A percentile compares a stretch with the other conserved stretches of the same genome.
Conservation (phyloP, 2,329 filamentous ascomycete species). For the Phaeosphaeriaceae sp. region DNA sequence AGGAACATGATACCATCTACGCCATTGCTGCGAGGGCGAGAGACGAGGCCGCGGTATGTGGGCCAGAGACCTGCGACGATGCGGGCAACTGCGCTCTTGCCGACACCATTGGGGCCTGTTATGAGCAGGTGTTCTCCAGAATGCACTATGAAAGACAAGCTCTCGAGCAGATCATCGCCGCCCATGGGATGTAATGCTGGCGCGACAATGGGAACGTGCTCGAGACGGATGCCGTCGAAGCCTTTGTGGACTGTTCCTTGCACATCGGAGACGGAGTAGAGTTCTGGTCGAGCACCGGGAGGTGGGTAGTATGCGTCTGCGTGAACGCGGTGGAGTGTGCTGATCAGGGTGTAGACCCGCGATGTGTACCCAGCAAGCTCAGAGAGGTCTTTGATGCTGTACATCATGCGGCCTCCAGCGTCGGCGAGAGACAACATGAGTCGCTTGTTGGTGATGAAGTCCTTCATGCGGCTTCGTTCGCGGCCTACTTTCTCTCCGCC, state of each 20-base stretch:
- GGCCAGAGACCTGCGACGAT: constrained; percentile 95
- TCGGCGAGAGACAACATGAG: constrained; percentile 97
- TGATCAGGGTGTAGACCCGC: constrained; percentile 93
- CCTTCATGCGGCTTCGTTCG: constrained; percentile 90
- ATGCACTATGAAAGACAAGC: constrained; percentile 86
- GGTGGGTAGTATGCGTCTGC: constrained; percentile 83
- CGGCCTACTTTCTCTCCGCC: constrained; percentile 61
- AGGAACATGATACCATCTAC: constrained; percentile 98
- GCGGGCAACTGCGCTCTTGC: constrained; percentile 87
- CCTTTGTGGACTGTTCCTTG: constrained; percentile 94
- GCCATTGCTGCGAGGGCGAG: constrained; percentile 79
- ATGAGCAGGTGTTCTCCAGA: constrained; percentile 93
- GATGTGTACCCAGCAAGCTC: constrained; percentile 96
- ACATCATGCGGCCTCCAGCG: constrained; percentile 98
- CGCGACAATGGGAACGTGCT: constrained; percentile 91
- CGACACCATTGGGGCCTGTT: constrained; percentile 92
- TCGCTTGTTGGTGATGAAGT: constrained; percentile 98
- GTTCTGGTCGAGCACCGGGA: constrained; percentile 73
- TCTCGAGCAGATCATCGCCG: constrained; percentile 90
- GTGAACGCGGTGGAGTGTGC: constrained; percentile 91
- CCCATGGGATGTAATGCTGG: constrained; percentile 87
- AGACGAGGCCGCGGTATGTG: constrained; percentile 90
- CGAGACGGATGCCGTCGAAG: constrained; percentile 91
- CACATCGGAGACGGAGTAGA: constrained; percentile 88
- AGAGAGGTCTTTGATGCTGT: constrained; percentile 96